Evolutionary conservation across 2,329 filamentous ascomycete genomes (phyloP).

Genomic region (Colletotrichum aenigma): DNA sequence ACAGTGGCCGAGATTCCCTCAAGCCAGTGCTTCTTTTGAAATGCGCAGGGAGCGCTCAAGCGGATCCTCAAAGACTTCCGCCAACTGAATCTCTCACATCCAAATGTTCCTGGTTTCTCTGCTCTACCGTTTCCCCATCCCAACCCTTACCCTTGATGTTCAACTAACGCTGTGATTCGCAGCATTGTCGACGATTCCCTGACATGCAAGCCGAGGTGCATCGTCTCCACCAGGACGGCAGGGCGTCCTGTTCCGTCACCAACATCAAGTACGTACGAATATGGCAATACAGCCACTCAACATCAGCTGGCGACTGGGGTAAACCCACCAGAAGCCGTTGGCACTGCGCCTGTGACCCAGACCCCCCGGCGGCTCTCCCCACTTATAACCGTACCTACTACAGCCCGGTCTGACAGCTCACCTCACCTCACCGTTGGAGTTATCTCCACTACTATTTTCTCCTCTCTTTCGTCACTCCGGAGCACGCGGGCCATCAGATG

Average conservation of each 20-base stretch:
- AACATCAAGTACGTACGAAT: background rate
- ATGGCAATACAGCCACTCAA: background rate
- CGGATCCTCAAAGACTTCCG: background rate
- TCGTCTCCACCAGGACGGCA: background rate
- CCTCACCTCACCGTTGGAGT: slow-evolving; percentile 8
- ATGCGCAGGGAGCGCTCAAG: background rate
- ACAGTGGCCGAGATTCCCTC: background rate
- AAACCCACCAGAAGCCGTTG: background rate
- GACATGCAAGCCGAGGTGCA: background rate
- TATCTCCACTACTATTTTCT: slow-evolving; percentile 5
- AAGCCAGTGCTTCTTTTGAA: background rate
- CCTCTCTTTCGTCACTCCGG: slow-evolving; percentile 4
- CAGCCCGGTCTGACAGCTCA: slow-evolving; percentile 17
- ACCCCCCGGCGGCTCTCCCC: slow-evolving; percentile 4
- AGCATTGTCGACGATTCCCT: background rate
- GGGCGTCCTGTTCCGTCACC: background rate
- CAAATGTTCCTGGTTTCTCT: background rate
- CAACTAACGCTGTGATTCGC: slow-evolving; percentile 6
- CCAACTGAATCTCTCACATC: slow-evolving; percentile 3
- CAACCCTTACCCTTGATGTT: background rate
- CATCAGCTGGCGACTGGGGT: background rate
- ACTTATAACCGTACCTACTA: slow-evolving; percentile 20
- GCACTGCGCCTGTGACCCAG: background rate
- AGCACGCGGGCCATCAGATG: background rate
- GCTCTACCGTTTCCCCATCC: background rate